Conservation (phyloP, 257 asterid genomes). For the Cruciata laevipes region DNA sequence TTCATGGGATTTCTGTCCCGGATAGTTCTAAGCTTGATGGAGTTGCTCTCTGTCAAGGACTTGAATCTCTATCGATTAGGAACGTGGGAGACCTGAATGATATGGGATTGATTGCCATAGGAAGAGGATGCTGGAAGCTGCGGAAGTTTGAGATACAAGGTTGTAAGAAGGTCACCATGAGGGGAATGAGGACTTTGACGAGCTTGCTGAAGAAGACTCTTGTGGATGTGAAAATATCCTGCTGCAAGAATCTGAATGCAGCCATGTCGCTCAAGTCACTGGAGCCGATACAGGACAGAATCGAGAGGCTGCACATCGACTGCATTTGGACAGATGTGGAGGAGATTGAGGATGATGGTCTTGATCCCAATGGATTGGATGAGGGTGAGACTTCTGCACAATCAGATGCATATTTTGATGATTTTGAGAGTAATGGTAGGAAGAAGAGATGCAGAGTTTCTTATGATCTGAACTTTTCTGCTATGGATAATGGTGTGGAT, state of each 20-base stretch:
- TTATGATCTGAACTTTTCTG: slow-evolving; percentile 37
- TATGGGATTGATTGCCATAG: slow-evolving; percentile 92
- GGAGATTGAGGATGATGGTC: slow-evolving; percentile 32
- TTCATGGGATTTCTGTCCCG: slow-evolving; percentile 74
- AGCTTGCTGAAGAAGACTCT: slow-evolving; percentile 49
- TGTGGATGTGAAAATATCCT: slow-evolving; percentile 71
- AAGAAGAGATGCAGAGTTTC: slow-evolving; percentile 36
- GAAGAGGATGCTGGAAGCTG: slow-evolving; percentile 71
- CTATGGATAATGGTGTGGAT: slow-evolving; percentile 26
- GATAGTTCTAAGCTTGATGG: slow-evolving; percentile 71
- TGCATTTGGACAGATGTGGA: slow-evolving; percentile 57
- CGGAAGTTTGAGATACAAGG: slow-evolving; percentile 69
- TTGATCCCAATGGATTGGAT: slow-evolving; percentile 44
- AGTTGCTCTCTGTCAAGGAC: slow-evolving; percentile 66
- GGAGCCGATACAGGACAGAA: slow-evolving; percentile 67
- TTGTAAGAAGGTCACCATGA: slow-evolving; percentile 58
- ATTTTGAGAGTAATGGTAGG: slow-evolving; percentile 19
- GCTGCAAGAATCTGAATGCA: slow-evolving; percentile 73
- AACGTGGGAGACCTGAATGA: slow-evolving; percentile 67
- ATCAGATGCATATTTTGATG: slow-evolving; percentile 9
- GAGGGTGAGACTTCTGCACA: slow-evolving; percentile 22
- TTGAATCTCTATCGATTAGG: slow-evolving; percentile 58
- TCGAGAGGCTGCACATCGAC: slow-evolving; percentile 76
- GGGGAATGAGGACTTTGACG: slow-evolving; percentile 74
- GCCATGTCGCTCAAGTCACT: slow-evolving; percentile 52